A percentile compares a stretch with the other conserved stretches of the same genome.
These are phyloP conservation scores for Colletotrichum truncatum DNA, from an alignment of 2,329 filamentous ascomycete genomes.

Conservation along the genomic window DNA sequence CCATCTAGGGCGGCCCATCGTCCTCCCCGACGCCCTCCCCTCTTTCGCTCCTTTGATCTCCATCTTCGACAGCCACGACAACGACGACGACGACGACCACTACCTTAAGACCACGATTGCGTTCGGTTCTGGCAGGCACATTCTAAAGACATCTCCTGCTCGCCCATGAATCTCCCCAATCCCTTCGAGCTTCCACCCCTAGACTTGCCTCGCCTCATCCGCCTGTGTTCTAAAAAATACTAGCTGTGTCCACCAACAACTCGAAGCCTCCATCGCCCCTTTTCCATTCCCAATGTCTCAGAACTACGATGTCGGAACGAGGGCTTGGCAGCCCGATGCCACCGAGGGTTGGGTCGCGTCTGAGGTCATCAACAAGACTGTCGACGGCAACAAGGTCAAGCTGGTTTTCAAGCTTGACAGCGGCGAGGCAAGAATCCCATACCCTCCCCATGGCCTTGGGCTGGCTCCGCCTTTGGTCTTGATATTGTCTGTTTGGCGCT, in stretches of 20 bases:
- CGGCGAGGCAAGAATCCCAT: constrained; percentile 75
- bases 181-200: constrained; percentile 27
- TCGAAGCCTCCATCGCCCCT: constrained; percentile 11
- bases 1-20: not conserved
- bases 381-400: constrained; percentile 86
- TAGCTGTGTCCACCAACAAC: constrained; percentile 22
- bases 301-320: constrained; percentile 94
- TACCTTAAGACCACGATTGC: not conserved
- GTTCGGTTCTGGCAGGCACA: not conserved
- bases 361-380: constrained; percentile 86
- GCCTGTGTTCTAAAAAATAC: constrained; percentile 4
- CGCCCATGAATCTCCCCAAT: constrained; percentile 29
- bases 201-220: constrained; percentile 21
- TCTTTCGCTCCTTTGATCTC: not conserved
- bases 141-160: not conserved
- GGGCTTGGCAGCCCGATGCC: constrained; percentile 97
- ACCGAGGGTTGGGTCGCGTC: constrained; percentile 98
- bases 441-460: not conserved
- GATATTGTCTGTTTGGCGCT: not conserved
- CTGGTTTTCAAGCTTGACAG: constrained; percentile 91
- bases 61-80: not conserved
- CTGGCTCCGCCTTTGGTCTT: not conserved
- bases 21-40: not conserved
- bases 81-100: not conserved
- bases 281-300: constrained; percentile 78